Percentiles rank a stretch among this genome's conserved stretches.
Conservation (phyloP, 495 filamentous ascomycete genomes). For the Copromyces sp. region DNA sequence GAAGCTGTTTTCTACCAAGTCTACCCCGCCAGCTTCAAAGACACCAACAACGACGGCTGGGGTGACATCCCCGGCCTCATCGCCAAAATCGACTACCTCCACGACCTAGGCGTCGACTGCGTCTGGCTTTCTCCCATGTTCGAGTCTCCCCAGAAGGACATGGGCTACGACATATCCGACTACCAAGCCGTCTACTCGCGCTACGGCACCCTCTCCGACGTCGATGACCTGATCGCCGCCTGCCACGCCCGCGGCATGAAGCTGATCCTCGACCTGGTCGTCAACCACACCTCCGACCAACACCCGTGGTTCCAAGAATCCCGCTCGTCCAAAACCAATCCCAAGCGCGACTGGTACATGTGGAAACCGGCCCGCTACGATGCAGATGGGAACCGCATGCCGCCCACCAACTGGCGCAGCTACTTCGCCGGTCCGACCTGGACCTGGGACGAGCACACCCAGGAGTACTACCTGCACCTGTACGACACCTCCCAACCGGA, state of each 20-base stretch:
- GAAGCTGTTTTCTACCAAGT: conserved; percentile 42
- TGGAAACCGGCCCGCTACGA: conserved; percentile 50
- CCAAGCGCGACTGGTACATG: conserved; percentile 58
- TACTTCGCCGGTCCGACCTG: conserved; percentile 45
- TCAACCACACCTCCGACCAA: conserved; percentile 62
- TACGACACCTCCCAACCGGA: conserved; percentile 54
- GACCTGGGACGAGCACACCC: conserved; percentile 48
- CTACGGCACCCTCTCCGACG: conserved; percentile 58
- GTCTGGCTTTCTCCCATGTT: conserved; percentile 62
- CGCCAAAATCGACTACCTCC: conserved; percentile 55
- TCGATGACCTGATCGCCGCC: conserved; percentile 51
- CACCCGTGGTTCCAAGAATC: conserved; percentile 61
- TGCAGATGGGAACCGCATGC: conserved; percentile 41
- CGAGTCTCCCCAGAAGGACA: conserved; percentile 53
- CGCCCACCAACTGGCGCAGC: conserved; percentile 59
- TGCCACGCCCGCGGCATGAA: conserved; percentile 50
- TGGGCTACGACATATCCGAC: conserved; percentile 61
- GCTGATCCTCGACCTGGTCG: conserved; percentile 59
- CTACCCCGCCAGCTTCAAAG: conserved; percentile 56
- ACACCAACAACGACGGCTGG: conserved; percentile 57
- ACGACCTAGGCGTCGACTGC: conserved; percentile 51
- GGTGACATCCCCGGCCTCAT: conserved; percentile 60
- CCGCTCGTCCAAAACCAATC: conserved; percentile 42
- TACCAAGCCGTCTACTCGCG: conserved; percentile 50
- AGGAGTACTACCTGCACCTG: conserved; percentile 59